Evolutionary conservation across 2,329 filamentous ascomycete species (phyloP).

Genomic region (Fusarium caatingaense): DNA sequence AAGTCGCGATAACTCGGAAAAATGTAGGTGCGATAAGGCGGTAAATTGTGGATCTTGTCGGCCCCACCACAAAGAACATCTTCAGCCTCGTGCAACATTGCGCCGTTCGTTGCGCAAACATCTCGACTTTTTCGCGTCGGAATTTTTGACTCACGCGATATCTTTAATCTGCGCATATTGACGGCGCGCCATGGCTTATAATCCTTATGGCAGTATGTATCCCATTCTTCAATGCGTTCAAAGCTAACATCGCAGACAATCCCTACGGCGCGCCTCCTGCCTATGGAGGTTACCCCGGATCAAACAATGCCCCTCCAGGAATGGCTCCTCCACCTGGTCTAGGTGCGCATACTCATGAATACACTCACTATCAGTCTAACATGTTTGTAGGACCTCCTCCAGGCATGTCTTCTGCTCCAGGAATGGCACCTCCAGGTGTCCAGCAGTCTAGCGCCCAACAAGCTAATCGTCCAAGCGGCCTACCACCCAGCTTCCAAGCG

Average conservation of each 20-base stretch:
- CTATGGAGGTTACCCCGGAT: constrained; percentile 76
- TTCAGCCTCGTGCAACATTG: constrained; percentile 46
- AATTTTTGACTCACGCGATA: neutral
- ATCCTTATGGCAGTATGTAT: constrained; percentile 67
- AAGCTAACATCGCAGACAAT: constrained; percentile 50
- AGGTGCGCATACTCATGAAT: constrained; percentile 65
- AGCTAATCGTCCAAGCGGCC: constrained; percentile 81
- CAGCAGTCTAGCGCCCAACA: constrained; percentile 79
- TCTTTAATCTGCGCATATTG: constrained; percentile 15
- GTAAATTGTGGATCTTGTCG: constrained; percentile 24
- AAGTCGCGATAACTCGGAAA: constrained; percentile 46
- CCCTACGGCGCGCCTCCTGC: constrained; percentile 81
- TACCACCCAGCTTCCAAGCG: constrained; percentile 87
- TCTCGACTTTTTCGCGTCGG: constrained; percentile 6
- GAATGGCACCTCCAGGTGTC: constrained; percentile 82
- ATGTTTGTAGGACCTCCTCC: constrained; percentile 73
- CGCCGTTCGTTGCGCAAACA: constrained; percentile 26
- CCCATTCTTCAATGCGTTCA: neutral
- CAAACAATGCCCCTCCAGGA: constrained; percentile 67
- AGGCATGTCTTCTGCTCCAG: constrained; percentile 83
- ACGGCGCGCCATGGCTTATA: constrained; percentile 64
- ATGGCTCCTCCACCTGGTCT: constrained; percentile 85
- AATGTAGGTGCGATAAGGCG: constrained; percentile 47
- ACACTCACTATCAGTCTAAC: constrained; percentile 29
- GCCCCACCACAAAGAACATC: constrained; percentile 42